A percentile compares a stretch with the other conserved stretches of the same genome.
Conservation (phyloP, 345 rosid species). For the Brassica juncea region DNA sequence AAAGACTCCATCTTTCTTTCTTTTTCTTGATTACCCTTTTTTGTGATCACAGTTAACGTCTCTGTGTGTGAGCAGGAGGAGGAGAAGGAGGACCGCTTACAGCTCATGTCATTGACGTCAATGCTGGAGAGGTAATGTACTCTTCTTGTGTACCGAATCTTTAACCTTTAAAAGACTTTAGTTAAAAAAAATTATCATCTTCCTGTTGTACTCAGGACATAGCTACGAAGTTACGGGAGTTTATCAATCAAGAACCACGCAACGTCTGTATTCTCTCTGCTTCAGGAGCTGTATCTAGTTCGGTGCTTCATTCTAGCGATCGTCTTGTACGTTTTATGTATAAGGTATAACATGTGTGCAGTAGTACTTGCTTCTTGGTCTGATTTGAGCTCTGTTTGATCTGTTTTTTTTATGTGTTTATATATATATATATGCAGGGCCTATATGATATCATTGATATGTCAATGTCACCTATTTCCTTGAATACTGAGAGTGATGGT, state of each 20-base stretch:
- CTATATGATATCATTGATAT: slow-evolving; percentile 76
- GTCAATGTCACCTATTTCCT: slow-evolving; percentile 60
- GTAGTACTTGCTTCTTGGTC: too few species aligned
- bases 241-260: not conserved
- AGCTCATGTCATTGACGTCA: slow-evolving; percentile 84
- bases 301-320: not conserved
- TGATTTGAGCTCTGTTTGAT: not conserved
- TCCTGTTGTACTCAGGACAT: not conserved
- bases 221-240: not conserved
- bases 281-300: not conserved
- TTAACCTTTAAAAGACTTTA: slow-evolving; percentile 6
- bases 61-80: slow-evolving; percentile 40
- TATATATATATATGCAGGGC: slow-evolving; percentile 53
- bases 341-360: slow-evolving; percentile 54
- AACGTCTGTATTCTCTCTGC: not conserved
- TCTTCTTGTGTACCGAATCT: not conserved
- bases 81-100: slow-evolving; percentile 77
- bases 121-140: slow-evolving; percentile 75
- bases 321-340: slow-evolving; percentile 6
- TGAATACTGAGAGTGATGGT: slow-evolving; percentile 69
- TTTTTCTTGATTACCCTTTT: not conserved
- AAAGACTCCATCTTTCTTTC: not conserved
- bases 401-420: too few species aligned
- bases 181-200: not conserved
- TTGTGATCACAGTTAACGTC: not conserved